Percentiles rank a stretch among this genome's conserved stretches.
Evolutionary conservation across 2,329 filamentous ascomycete species (phyloP).

Genomic region (Apiospora kogelbergensis): DNA sequence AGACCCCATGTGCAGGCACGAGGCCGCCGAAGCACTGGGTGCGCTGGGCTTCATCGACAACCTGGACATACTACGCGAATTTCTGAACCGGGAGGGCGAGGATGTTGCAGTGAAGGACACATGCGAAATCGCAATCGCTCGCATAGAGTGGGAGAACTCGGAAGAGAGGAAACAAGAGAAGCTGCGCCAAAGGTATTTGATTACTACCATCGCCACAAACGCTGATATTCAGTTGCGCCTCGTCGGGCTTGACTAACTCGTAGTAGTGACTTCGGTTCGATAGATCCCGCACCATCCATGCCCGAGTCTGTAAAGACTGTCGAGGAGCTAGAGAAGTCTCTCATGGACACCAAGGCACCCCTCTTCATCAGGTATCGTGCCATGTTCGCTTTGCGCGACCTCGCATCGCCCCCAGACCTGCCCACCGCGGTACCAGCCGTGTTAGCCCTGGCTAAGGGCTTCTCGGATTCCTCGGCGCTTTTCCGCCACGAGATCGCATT

Average conservation of each 20-base stretch:
- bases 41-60: constrained; percentile 77
- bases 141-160: constrained; percentile 90
- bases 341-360: constrained; percentile 76
- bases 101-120: constrained; percentile 86
- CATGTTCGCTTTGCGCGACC: constrained; percentile 96
- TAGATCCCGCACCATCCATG: constrained; percentile 91
- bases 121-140: constrained; percentile 92
- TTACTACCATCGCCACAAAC: background rate
- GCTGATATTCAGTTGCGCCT: background rate
- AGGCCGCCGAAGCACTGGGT: constrained; percentile 92
- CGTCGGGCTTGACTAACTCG: constrained; percentile 25
- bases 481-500: constrained; percentile 99
- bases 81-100: constrained; percentile 75
- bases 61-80: constrained; percentile 69
- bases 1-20: constrained; percentile 93
- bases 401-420: constrained; percentile 88
- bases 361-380: constrained; percentile 93
- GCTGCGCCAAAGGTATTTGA: constrained; percentile 72
- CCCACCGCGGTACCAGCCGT: constrained; percentile 88
- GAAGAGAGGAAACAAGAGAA: constrained; percentile 71
- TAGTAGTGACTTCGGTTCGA: constrained; percentile 85
- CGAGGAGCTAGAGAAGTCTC: constrained; percentile 68
- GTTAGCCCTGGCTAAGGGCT: constrained; percentile 79
- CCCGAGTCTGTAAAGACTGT: constrained; percentile 70
- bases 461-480: constrained; percentile 82